Evolutionary conservation across 2,329 filamentous ascomycete genomes (phyloP).

Genomic region (Fusarium coicis): DNA sequence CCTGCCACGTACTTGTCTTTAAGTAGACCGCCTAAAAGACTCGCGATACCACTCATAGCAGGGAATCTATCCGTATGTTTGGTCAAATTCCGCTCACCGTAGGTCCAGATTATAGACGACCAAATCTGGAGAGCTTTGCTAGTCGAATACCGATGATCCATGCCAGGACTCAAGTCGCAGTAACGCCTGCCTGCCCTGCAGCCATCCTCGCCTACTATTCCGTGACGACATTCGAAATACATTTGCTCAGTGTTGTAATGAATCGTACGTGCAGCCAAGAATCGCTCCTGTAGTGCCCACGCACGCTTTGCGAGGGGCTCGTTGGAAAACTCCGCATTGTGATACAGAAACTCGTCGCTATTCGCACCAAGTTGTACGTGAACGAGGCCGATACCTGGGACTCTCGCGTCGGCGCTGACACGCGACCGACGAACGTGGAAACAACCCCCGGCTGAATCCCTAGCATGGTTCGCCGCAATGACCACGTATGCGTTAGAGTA

Average conservation of each 20-base stretch:
- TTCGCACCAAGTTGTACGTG: not conserved
- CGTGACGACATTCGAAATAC: not conserved
- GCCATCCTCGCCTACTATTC: not conserved
- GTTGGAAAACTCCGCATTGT: accelerated
- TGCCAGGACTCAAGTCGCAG: not conserved
- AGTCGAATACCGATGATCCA: accelerated
- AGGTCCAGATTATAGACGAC: accelerated
- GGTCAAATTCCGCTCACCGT: accelerated
- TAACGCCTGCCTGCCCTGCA: accelerated
- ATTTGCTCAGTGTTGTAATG: accelerated
- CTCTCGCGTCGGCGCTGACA: accelerated
- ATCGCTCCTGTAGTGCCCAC: not conserved
- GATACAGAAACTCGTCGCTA: accelerated
- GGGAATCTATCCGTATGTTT: accelerated
- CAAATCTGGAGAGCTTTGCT: accelerated
- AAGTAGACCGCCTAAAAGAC: accelerated
- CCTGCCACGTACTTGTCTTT: not conserved
- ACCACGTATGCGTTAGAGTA: not conserved
- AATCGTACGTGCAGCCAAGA: accelerated
- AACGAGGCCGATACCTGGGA: accelerated
- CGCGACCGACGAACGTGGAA: accelerated
- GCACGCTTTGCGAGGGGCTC: not conserved
- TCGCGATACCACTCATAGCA: accelerated
- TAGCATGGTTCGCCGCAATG: not conserved
- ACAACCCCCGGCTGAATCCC: accelerated